Base-by-base conservation (phyloP, 805 yeast genomes). In the Barnettozyma sucrosica region DNA sequence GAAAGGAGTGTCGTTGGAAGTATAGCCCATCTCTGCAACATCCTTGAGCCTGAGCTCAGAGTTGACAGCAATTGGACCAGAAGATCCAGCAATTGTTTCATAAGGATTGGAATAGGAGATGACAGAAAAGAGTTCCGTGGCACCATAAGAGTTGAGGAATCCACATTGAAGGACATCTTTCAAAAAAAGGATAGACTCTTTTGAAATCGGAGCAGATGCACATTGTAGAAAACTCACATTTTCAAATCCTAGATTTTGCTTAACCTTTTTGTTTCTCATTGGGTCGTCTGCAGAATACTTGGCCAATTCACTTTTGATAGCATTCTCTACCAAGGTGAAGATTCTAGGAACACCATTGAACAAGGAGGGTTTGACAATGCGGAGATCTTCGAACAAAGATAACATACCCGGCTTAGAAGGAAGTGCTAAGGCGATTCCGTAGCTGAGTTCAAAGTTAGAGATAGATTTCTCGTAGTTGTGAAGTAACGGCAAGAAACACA, bases 121-220 rank as follows among this genome's bases (percentile, higher is more conserved):
- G 1, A 82, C 83, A 5, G 80, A 77, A 60, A 76, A 72, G 18
- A 75, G 66, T 61, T 81, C 85, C 13, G 84, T 78, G 41, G 79
- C 71, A 10, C 85, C 85, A 61, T 80, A 81, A 21, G 85, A 84
- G 58, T 81, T 84, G 21, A 58, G 41, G 26, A 71, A 58, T 11
- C 69, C 61, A 43, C 73, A 59, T 39, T 72, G 70, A 43, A 81
- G 68, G 1, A 77, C 65, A 3, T 77, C 75, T 57, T 74, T 76
- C 53, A 81, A 63, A 62, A 79, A 81, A 49, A 68, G 69, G 30
- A 79, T 67, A 0, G 83, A 76, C 44, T 71, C 77, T 16, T 74
- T 69, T 28, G 80, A 70, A 49, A 81, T 71, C 18, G 87, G 86
- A 5, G 87, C 86, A 37, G 82, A 75, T 5, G 85, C 83, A 43